phyloP scores from a whole-genome alignment of 305 asterid species.

The Petunia hybrid region DNA sequence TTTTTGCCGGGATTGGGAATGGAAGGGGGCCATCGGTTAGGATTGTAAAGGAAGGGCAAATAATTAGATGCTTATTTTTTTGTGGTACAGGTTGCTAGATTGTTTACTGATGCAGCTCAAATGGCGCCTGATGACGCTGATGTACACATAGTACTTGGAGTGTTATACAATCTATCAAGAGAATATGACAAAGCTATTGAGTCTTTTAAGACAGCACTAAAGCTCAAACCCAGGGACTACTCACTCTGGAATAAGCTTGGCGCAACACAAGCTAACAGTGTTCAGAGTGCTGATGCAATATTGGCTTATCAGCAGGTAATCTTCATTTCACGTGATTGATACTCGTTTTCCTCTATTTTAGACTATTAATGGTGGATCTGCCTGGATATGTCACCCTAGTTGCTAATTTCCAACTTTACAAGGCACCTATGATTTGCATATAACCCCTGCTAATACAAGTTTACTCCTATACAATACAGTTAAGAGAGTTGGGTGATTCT shows the following conservation, averaged over 20 bases:
- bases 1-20: not conserved
- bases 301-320: constrained; percentile 91
- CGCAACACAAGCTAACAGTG: constrained; percentile 98
- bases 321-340: constrained; percentile 25
- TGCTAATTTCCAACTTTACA: constrained; percentile 25
- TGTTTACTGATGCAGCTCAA: constrained; percentile 86
- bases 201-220: constrained; percentile 91
- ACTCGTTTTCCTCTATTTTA: constrained; percentile 18
- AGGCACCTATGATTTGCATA: constrained; percentile 3
- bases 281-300: constrained; percentile 98
- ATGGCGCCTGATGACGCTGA: constrained; percentile 99
- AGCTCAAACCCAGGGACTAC: constrained; percentile 96
- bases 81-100: constrained; percentile 72
- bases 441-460: constrained; percentile 2
- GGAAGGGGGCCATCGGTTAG: not conserved
- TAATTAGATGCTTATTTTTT: constrained; percentile 28
- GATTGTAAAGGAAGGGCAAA: constrained; percentile 21
- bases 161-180: constrained; percentile 85
- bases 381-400: constrained; percentile 32
- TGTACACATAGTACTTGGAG: constrained; percentile 97
- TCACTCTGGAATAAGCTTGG: constrained; percentile 99
- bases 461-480: not conserved
- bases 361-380: constrained; percentile 24
- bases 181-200: constrained; percentile 95
- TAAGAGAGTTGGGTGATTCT: not conserved